phyloP scores from a whole-genome alignment of 495 filamentous ascomycete genomes.

The Aspergillus saccharolyticus region DNA sequence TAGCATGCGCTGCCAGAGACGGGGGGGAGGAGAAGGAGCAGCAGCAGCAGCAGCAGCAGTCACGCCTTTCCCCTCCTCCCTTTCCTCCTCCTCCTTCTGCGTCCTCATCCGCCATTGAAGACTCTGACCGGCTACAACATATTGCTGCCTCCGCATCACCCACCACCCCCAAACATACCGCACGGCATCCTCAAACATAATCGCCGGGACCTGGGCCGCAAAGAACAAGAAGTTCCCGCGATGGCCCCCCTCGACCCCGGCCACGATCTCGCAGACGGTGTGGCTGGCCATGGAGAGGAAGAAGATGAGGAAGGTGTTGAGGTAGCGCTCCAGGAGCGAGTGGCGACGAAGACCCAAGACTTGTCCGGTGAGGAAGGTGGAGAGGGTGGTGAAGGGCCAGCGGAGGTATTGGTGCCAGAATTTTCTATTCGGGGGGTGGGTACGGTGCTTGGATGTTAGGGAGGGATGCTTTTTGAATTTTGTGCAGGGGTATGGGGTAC shows the following conservation, averaged over 20 bases:
- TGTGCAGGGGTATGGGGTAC: no score
- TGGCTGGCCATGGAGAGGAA: conserved; percentile 25
- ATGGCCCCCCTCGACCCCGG: conserved; percentile 9
- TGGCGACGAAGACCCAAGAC: conserved; percentile 16
- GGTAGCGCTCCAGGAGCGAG: conserved; percentile 21
- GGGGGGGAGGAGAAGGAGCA: not conserved
- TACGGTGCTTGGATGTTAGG: no score
- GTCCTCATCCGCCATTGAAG: no score
- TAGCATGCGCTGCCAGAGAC: conserved; percentile 2
- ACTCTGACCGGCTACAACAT: no score
- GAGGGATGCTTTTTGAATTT: no score
- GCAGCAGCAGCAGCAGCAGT: not conserved
- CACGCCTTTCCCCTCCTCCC: no score
- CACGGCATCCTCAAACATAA: conserved; percentile 24
- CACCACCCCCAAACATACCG: conserved; percentile 6
- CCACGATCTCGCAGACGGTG: conserved; percentile 13
- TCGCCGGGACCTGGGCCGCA: conserved; percentile 17
- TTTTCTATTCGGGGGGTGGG: conserved; percentile 12
- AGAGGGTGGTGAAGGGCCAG: conserved; percentile 16
- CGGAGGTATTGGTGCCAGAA: conserved; percentile 36
- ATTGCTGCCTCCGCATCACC: no score
- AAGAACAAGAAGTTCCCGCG: conserved; percentile 25
- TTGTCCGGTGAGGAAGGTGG: conserved; percentile 16
- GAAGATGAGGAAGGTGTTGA: conserved; percentile 25
- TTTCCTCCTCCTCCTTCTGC: not conserved